Percentiles rank a stretch among this genome's conserved stretches.
Evolutionary conservation across 306 rosid genomes (phyloP).

Genomic region (Ammopiptanthus mongolicus): DNA sequence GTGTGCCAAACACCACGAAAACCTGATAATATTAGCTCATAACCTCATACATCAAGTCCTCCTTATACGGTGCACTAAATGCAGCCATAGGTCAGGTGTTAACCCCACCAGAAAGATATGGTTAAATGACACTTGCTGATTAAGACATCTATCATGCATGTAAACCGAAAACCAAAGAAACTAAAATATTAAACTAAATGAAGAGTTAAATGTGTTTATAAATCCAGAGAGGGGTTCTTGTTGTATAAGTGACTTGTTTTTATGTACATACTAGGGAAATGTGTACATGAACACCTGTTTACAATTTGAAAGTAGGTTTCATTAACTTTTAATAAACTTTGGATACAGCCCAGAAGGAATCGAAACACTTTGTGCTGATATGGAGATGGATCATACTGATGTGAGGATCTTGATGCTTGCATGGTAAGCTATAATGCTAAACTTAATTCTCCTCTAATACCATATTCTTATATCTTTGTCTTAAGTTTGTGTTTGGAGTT

Average conservation of each 20-base stretch:
- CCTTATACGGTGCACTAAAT: not conserved
- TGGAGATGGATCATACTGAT: constrained; percentile 89
- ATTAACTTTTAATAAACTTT: constrained; percentile 12
- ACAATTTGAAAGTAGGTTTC: constrained; percentile 14
- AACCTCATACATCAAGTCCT: not conserved
- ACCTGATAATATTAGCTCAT: not conserved
- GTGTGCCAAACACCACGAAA: not conserved
- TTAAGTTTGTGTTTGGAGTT: constrained; percentile 30
- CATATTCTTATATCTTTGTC: constrained; percentile 16
- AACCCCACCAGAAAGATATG: not conserved
- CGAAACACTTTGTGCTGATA: constrained; percentile 86
- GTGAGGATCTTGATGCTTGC: constrained; percentile 98
- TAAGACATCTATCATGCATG: not conserved
- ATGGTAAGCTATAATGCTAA: constrained; percentile 54
- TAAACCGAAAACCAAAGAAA: not conserved
- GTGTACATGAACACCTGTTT: not conserved
- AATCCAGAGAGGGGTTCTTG: not conserved
- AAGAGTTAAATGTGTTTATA: not conserved
- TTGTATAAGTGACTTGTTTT: not conserved
- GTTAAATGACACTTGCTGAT: not conserved
- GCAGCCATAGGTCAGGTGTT: not conserved
- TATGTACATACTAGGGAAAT: not conserved
- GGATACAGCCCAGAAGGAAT: constrained; percentile 94
- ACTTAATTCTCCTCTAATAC: not conserved
- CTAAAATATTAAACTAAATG: constrained; percentile 1